Conservation (phyloP, 2,329 filamentous ascomycete species). For the Cladosporium sp. region DNA sequence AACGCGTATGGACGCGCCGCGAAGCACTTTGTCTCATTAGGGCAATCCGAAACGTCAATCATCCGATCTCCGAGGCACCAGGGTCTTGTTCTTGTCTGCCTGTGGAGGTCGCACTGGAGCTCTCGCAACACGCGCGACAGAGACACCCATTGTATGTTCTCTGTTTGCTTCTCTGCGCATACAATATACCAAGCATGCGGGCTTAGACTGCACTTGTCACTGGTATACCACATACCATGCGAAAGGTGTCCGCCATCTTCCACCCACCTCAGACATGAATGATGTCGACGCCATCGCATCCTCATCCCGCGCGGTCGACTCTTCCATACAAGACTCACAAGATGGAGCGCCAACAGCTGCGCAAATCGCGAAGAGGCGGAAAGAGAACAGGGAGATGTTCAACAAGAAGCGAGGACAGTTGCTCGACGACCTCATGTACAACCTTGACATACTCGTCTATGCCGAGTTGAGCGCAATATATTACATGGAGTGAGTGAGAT, state of each 20-base stretch:
- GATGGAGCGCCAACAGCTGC: slow-evolving; percentile 18
- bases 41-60: not conserved
- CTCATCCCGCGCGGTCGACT: slow-evolving; percentile 13
- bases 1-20: not conserved
- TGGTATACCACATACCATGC: not conserved
- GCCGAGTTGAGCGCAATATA: slow-evolving; percentile 59
- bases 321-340: slow-evolving; percentile 11
- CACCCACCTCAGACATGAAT: slow-evolving; percentile 31
- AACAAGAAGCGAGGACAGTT: slow-evolving; percentile 41
- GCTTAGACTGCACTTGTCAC: not conserved
- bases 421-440: slow-evolving; percentile 54
- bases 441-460: slow-evolving; percentile 58
- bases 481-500: slow-evolving; percentile 55
- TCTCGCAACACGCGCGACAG: not conserved
- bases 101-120: not conserved
- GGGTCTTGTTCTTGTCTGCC: not conserved
- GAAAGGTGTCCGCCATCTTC: slow-evolving; percentile 5
- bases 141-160: not conserved
- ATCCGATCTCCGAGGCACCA: not conserved
- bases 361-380: slow-evolving; percentile 22
- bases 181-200: not conserved
- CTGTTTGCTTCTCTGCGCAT: not conserved
- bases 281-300: slow-evolving; percentile 29
- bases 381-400: slow-evolving; percentile 32
- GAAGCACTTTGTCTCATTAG: not conserved